phyloP scores from a whole-genome alignment of 371 early-diverging fungal species.

The Actinomortierella wolfii region DNA sequence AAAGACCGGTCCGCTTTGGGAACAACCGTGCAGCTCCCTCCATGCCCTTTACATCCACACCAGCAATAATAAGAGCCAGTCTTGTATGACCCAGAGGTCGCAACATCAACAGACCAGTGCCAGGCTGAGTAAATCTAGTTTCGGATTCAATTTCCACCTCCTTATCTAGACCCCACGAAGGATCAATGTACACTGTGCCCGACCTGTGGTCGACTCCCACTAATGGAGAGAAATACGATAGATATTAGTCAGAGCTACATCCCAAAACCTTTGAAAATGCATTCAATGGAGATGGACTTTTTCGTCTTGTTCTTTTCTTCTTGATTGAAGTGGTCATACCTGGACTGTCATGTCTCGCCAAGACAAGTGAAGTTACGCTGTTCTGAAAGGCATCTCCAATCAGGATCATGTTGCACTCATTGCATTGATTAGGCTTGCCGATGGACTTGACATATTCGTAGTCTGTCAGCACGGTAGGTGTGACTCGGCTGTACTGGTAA shows the following conservation, averaged over 20 bases:
- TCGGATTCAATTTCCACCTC: neutral
- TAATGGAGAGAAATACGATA: neutral
- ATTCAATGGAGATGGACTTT: too few relatives aligned
- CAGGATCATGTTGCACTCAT: conserved; percentile 12
- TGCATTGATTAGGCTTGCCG: too few relatives aligned
- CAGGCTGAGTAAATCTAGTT: conserved; percentile 18
- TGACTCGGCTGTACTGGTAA: conserved; percentile 65
- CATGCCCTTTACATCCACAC: conserved; percentile 49
- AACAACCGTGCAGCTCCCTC: conserved; percentile 50
- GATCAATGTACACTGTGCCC: conserved; percentile 4
- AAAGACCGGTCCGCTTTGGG: conserved; percentile 56
- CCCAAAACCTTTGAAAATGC: neutral
- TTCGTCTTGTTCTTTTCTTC: neutral
- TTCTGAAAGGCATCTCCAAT: conserved; percentile 31
- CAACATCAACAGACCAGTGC: conserved; percentile 50
- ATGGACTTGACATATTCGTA: conserved; percentile 27
- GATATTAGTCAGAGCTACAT: neutral
- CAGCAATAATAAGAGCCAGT: conserved; percentile 51
- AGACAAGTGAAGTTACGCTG: conserved; percentile 13
- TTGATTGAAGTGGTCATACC: conserved; percentile 7
- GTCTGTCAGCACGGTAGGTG: conserved; percentile 60
- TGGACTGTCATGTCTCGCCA: conserved; percentile 7
- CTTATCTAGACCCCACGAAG: neutral
- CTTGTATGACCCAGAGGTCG: conserved; percentile 38
- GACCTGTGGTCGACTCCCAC: conserved; percentile 14